phyloP scores from a whole-genome alignment of 768 basidiomycete genomes.

The Mycena maculata region DNA sequence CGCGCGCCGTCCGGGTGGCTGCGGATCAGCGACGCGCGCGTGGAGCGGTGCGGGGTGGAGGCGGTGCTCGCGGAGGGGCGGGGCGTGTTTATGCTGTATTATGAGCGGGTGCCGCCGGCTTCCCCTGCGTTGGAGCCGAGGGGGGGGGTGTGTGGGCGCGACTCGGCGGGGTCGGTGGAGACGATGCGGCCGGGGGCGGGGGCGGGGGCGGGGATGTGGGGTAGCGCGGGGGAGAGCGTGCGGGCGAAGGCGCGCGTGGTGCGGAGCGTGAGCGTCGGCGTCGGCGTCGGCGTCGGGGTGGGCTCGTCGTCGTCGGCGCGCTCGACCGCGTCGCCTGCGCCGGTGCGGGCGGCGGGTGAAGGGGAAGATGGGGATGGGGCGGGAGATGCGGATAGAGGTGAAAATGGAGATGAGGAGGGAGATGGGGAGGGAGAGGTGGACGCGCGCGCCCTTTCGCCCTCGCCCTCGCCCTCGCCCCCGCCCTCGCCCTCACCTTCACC shows the following conservation, averaged over 20 bases:
- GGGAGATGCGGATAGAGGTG: no score
- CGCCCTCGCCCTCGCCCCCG: no score
- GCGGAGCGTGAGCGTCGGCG: slow-evolving; percentile 26
- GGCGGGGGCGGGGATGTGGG: not conserved
- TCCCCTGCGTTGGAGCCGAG: not conserved
- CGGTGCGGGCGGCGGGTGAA: no score
- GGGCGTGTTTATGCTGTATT: slow-evolving; percentile 94
- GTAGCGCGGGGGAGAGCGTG: not conserved
- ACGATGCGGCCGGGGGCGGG: slow-evolving; percentile 13
- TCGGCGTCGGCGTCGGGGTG: slow-evolving; percentile 14
- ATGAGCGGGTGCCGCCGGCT: slow-evolving; percentile 67
- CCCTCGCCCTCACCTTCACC: no score
- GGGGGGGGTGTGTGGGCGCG: not conserved
- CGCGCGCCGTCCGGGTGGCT: slow-evolving; percentile 90
- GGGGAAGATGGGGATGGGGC: no score
- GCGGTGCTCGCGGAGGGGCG: slow-evolving; percentile 78
- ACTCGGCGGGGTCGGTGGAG: slow-evolving; percentile 26
- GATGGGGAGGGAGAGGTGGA: no score
- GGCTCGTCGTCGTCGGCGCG: slow-evolving; percentile 17
- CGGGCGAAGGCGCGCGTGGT: slow-evolving; percentile 21
- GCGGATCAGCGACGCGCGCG: slow-evolving; percentile 87
- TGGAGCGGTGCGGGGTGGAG: slow-evolving; percentile 81
- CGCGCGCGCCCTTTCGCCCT: no score
- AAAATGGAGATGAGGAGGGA: no score
- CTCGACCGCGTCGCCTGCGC: slow-evolving; percentile 6